Evolutionary conservation across 2,329 filamentous ascomycete genomes (phyloP).

Genomic region (Colletotrichum orbiculare): DNA sequence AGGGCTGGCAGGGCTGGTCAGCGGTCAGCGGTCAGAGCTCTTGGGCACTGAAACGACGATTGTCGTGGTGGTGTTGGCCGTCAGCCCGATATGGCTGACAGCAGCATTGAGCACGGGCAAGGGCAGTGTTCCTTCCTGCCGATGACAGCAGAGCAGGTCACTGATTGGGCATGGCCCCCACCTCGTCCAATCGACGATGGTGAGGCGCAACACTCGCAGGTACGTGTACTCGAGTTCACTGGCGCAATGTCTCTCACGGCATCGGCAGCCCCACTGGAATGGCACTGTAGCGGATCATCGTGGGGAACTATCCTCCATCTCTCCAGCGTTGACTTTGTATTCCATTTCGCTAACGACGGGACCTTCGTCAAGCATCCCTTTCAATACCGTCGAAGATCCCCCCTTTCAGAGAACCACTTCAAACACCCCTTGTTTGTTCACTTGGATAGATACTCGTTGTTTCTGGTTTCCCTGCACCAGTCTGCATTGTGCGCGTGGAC

Average conservation of each 20-base stretch:
- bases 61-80: slow-evolving; percentile 27
- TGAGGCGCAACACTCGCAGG: too few relatives aligned
- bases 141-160: neutral
- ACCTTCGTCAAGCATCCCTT: slow-evolving; percentile 12
- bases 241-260: neutral
- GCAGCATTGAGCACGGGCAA: neutral
- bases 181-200: too few relatives aligned
- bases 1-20: slow-evolving; percentile 18
- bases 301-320: slow-evolving; percentile 14
- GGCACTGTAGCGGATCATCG: slow-evolving; percentile 17
- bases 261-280: slow-evolving; percentile 18
- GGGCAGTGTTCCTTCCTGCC: slow-evolving; percentile 21
- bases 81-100: slow-evolving; percentile 18
- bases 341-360: slow-evolving; percentile 1
- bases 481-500: slow-evolving; percentile 4
- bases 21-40: slow-evolving; percentile 32
- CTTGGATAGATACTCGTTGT: neutral
- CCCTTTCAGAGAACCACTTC: slow-evolving; percentile 6
- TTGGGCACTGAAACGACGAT: slow-evolving; percentile 28
- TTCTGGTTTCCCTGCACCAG: neutral
- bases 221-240: too few relatives aligned
- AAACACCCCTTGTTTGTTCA: neutral
- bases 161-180: neutral
- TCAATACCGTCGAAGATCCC: neutral
- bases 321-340: neutral